These are phyloP conservation scores for Solanum lignicaule DNA, from an alignment of 257 asterid genomes.

Conservation along the genomic window DNA sequence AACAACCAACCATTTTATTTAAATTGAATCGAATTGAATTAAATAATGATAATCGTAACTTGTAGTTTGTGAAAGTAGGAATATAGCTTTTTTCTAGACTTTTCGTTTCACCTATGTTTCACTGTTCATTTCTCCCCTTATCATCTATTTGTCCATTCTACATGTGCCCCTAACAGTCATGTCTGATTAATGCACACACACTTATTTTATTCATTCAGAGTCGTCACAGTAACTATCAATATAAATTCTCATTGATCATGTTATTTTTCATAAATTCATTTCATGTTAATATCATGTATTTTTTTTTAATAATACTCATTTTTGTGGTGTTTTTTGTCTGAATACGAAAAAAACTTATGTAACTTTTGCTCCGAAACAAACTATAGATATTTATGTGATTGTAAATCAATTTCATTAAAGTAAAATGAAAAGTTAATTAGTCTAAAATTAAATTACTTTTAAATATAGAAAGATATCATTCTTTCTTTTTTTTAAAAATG, in stretches of 20 bases:
- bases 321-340: too few species aligned
- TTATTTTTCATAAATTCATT: neutral
- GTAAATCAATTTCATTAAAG: neutral
- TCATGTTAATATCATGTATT: neutral
- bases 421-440: neutral
- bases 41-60: neutral
- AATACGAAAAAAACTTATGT: neutral
- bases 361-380: neutral
- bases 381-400: neutral
- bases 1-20: conserved; percentile 19
- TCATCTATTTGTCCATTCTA: neutral
- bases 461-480: neutral
- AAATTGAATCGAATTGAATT: neutral
- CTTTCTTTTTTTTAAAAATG: neutral
- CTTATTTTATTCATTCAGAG: neutral
- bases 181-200: neutral
- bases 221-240: too few species aligned
- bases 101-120: conserved; percentile 34
- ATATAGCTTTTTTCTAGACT: neutral
- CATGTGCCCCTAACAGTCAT: neutral
- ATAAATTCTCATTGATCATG: neutral
- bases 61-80: neutral
- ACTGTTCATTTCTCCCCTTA: conserved; percentile 27
- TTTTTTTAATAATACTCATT: neutral
- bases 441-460: neutral